A percentile compares a stretch with the other conserved stretches of the same genome.
phyloP scores from a whole-genome alignment of 2,329 filamentous ascomycete genomes.

The Biscogniauxia mediterranea region DNA sequence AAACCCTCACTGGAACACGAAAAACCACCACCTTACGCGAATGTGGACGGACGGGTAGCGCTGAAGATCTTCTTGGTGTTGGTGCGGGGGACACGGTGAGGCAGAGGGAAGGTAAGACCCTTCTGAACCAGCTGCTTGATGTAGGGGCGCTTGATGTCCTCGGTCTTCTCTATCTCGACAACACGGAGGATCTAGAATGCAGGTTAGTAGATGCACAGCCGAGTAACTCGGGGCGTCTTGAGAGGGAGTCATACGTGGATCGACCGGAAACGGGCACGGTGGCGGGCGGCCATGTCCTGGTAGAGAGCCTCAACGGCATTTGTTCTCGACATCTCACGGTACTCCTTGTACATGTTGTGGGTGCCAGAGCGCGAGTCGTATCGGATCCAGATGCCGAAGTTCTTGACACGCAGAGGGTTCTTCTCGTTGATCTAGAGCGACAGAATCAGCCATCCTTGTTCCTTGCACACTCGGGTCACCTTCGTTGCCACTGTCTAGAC shows the following conservation, averaged over 20 bases:
- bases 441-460: slow-evolving; percentile 12
- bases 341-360: slow-evolving; percentile 99
- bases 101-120: slow-evolving; percentile 96
- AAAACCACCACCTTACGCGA: slow-evolving; percentile 73
- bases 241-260: slow-evolving; percentile 75
- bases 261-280: slow-evolving; percentile 96
- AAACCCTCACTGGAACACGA: slow-evolving; percentile 49
- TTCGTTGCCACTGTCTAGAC: background rate
- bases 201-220: slow-evolving; percentile 2
- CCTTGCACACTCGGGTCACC: background rate
- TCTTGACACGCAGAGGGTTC: slow-evolving; percentile 99
- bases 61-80: slow-evolving; percentile 88
- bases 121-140: slow-evolving; percentile 98
- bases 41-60: slow-evolving; percentile 91
- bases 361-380: slow-evolving; percentile 99
- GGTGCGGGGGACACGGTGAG: slow-evolving; percentile 88
- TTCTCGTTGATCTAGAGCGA: slow-evolving; percentile 87
- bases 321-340: slow-evolving; percentile 96
- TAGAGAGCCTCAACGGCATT: slow-evolving; percentile 96
- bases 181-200: slow-evolving; percentile 87
- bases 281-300: slow-evolving; percentile 99
- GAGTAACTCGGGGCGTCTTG: background rate
- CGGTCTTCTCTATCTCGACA: slow-evolving; percentile 91
- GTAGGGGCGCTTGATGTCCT: slow-evolving; percentile 96
- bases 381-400: slow-evolving; percentile 99